phyloP scores from a whole-genome alignment of 192 early-diverging fungal species.

The Fimicolochytrium jonesii region DNA sequence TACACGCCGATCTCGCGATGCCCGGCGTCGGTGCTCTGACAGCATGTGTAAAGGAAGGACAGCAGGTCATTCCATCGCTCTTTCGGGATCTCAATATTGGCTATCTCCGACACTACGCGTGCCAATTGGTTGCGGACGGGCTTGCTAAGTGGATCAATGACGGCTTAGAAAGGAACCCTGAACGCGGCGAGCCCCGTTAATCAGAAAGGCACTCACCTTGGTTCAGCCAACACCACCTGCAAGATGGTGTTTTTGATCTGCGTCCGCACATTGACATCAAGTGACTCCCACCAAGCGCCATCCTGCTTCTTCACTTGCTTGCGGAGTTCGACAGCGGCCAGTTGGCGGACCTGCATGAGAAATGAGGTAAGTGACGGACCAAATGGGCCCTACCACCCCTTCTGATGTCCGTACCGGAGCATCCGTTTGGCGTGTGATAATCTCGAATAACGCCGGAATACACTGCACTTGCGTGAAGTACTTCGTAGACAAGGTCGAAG shows the following conservation, averaged over 20 bases:
- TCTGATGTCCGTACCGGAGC: neutral
- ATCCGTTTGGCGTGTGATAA: slow-evolving; percentile 44
- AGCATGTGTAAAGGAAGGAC: slow-evolving; percentile 75
- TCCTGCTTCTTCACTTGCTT: slow-evolving; percentile 64
- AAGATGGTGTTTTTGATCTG: slow-evolving; percentile 65
- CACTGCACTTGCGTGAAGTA: slow-evolving; percentile 67
- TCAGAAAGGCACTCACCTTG: no score
- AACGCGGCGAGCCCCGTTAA: no score
- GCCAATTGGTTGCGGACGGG: slow-evolving; percentile 74
- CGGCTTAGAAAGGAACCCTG: no score
- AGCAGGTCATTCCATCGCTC: slow-evolving; percentile 76
- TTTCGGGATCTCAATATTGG: slow-evolving; percentile 72
- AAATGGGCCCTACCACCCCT: neutral
- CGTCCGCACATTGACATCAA: slow-evolving; percentile 52
- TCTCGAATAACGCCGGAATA: slow-evolving; percentile 77
- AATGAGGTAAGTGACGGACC: no score
- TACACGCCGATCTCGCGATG: slow-evolving; percentile 87
- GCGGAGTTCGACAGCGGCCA: slow-evolving; percentile 85
- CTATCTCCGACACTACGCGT: slow-evolving; percentile 86
- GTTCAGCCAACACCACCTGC: slow-evolving; percentile 70
- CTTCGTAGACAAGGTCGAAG: slow-evolving; percentile 67
- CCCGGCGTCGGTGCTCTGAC: slow-evolving; percentile 61
- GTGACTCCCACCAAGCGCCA: slow-evolving; percentile 61
- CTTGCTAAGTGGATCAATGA: no score
- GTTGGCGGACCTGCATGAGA: slow-evolving; percentile 72